Base-by-base conservation (phyloP, 495 filamentous ascomycete genomes). In the Haplographium delicatum region DNA sequence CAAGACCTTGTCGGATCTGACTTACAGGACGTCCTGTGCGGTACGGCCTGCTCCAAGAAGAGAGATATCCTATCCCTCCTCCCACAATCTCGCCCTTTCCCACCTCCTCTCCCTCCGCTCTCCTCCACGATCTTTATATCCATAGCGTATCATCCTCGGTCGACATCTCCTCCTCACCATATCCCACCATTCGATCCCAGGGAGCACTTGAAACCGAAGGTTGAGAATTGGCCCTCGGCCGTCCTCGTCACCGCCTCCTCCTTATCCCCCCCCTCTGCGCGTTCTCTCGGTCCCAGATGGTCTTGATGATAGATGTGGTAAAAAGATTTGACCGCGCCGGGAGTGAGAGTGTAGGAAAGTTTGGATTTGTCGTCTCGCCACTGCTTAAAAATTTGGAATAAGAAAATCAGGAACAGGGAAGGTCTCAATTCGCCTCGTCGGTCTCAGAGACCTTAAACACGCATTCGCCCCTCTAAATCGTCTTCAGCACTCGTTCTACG, bases 371-470 rank as follows among this genome's bases (percentile, higher is more conserved):
- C 41, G 23, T 11, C 16, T 13, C 25, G 11, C n/a, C 16, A 19
- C 16, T 35, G 24, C 20, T n/a, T n/a, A n/a, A n/a, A n/a, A n/a
- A n/a, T n/a, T n/a, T n/a, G n/a, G n/a, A n/a, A n/a, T n/a, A n/a
- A n/a, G n/a, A n/a, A n/a, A n/a, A 33, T 18, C 39, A 37, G 9
- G 31, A 5, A 42, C 20, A 24, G 22, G 25, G 39, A 51, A 40
- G 48, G 37, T 37, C 33, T 4, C 25, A 30, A 16, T 27, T 27
- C 11, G 18, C 9, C 28, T 7, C 39, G 3, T 20, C 30, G 20
- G 48, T 27, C 30, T 40, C 24, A 25, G 45, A 20, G 52, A 49
- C 52, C 52, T 49, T 44, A 54, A 54, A 49, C 6, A n/a, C n/a
- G n/a, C n/a, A n/a, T n/a, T 15, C 25, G 28, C 27, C 1, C 26